These are phyloP conservation scores for Venturia pyrina DNA, from an alignment of 2,329 filamentous ascomycete genomes.

Conservation along the genomic window DNA sequence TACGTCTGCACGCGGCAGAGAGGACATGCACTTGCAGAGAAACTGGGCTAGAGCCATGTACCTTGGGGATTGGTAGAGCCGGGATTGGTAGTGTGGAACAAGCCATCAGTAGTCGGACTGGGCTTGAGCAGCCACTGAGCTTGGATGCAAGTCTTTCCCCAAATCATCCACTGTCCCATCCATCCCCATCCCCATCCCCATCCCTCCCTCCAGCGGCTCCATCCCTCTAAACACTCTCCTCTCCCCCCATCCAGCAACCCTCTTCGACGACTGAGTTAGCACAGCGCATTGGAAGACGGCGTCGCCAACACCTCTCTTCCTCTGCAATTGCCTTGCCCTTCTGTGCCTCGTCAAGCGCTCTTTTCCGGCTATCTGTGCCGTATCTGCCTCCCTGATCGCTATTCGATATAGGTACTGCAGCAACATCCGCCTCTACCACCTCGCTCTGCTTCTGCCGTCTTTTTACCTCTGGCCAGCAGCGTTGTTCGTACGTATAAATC, in stretches of 20 bases:
- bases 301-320: not conserved
- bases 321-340: too few relatives aligned
- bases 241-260: not conserved
- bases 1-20: not conserved
- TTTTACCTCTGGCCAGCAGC: not conserved
- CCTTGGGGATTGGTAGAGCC: not conserved
- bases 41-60: not conserved
- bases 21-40: not conserved
- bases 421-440: not conserved
- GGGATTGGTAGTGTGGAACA: constrained; percentile 1
- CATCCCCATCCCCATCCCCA: not conserved
- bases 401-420: not conserved
- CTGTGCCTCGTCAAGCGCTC: not conserved
- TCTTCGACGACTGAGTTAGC: not conserved
- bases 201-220: not conserved
- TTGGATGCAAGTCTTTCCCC: not conserved
- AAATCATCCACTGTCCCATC: not conserved
- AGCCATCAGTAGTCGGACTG: not conserved
- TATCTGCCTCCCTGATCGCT: not conserved
- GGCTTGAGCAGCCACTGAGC: not conserved
- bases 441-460: not conserved
- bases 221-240: not conserved
- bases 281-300: not conserved
- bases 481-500: not conserved
- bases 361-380: not conserved